Base-by-base conservation (phyloP, 2,329 filamentous ascomycete genomes). In the Pseudocercospora eumusae region DNA sequence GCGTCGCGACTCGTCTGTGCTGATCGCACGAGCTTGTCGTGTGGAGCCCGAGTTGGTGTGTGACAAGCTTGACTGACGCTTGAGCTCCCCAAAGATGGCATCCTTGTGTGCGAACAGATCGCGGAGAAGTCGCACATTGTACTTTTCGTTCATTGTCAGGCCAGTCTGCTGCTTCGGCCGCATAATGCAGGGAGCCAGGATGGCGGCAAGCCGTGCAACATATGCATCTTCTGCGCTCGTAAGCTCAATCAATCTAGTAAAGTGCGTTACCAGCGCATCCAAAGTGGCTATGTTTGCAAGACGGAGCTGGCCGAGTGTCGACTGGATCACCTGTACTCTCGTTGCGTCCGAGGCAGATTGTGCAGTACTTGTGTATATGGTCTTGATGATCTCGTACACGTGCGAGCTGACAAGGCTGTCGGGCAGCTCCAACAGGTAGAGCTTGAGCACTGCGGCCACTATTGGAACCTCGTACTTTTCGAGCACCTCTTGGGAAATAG, bases 271-370 rank as follows among this genome's bases (percentile, higher is more conserved):
- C 74, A 96, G 90, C 44, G 95, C 95, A 76, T 99, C 95, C 63
- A 99, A 86, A n/a, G 95, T 98, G 53, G 95, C 95, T 76, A 99
- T 99, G 76, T 99, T 99, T 67, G 95, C 92, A 60, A 99, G 87
- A 64, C 93, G 90, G 60, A 99, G 86, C 76, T 98, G 93, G 42
- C 93, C 93, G 60, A 99, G 88, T 0, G 95, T 98, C 71, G 95
- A 96, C 77, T 99, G 95, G 33, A 99, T 85, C 64, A 98, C 92
- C 59, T 92, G 89, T 66, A 99, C 85, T 57, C 95, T 90, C 11
- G 91, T 88, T 56, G 87, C 83, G 70, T 96, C 91, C 3, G 88
- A 87, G 15, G 86, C 84, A 61, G 96, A 91, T 45, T 89, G 84
- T 52, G 89, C 83, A 11, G 92, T 88, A 13, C 90, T 92, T 52